These are phyloP conservation scores for Microbotryum intermedium DNA, from an alignment of 1,284 basidiomycete genomes.

Conservation along the genomic window DNA sequence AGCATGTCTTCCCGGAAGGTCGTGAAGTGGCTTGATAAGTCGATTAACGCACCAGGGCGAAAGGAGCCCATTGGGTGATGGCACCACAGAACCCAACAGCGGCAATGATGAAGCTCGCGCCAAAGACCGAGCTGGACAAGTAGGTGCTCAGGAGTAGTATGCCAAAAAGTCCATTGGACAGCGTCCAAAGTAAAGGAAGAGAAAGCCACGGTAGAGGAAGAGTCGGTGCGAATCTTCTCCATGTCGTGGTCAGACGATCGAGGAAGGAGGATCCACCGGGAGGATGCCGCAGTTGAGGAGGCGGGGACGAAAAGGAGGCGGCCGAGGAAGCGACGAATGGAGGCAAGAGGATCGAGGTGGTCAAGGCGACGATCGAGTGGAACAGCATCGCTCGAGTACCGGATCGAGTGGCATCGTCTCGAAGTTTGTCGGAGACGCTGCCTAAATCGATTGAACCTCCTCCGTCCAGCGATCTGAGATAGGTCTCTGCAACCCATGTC, in stretches of 20 bases:
- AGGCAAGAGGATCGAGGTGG: conserved; percentile 63
- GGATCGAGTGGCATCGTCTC: conserved; percentile 41
- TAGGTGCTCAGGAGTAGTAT: conserved; percentile 44
- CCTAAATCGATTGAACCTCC: conserved; percentile 24
- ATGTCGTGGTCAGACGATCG: background rate
- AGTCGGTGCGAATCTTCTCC: conserved; percentile 4
- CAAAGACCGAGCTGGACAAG: conserved; percentile 39
- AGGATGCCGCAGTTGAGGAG: conserved; percentile 38
- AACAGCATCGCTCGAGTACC: conserved; percentile 77
- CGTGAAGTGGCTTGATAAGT: too few species aligned
- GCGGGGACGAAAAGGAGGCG: background rate
- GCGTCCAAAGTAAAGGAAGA: conserved; percentile 77
- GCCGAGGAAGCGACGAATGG: conserved; percentile 48
- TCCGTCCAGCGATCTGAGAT: conserved; percentile 48
- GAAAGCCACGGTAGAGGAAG: conserved; percentile 37
- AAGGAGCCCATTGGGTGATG: conserved; percentile 34
- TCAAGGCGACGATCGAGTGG: conserved; percentile 61
- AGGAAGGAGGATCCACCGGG: conserved; percentile 22
- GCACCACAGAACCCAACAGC: conserved; percentile 47
- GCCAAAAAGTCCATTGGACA: conserved; percentile 69
- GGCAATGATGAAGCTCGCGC: conserved; percentile 44
- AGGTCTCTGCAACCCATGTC: conserved; percentile 70
- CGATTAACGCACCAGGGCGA: conserved; percentile 17
- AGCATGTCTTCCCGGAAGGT: background rate
- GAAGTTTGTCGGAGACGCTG: conserved; percentile 7